Evolutionary conservation across 192 early-diverging fungal genomes (phyloP), one percentile per base, ranked within the genome.

Genomic region (Podila horticola): DNA sequence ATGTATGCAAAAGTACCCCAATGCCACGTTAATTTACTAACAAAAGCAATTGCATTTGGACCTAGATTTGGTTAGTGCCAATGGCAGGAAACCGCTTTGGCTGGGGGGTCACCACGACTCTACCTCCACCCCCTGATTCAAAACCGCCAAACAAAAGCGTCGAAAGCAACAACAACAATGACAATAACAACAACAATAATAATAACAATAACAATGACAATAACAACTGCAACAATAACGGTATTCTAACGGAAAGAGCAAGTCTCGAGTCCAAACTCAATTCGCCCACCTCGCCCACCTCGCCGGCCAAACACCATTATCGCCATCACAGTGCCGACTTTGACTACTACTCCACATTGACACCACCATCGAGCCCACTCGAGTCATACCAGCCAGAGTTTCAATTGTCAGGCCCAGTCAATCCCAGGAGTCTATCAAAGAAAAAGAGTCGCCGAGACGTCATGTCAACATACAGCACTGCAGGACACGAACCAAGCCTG

Each of bases 21-120:
- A 11, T 36, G 59, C 15, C 17, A 30, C 11, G 22, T 60, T 30
- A 17, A 8, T 60, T 60, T 60, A 29, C 55, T n/a, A n/a, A 58
- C 55, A 58, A 58, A 24, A 58, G 55, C 30, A 19, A 30, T 60
- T 29, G 13, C 17, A 30, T 17, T 17, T 63, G 4, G 20, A 20
- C 19, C 19, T 20, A 63, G 62, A 19, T 63, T 19, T 63, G 62
- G 62, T 63, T 38, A n/a, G 62, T 63, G 0, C 62, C 62, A 4
- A 63, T 63, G 31, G 36, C 62, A 5, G 62, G 36, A 17, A 19
- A 24, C 31, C 62, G 62, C 5, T 41, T 63, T 13, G 62, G 62
- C 2, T 63, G 62, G 62, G 62, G 62, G 0, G 36, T 63, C 3
- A 63, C 62, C 5, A n/a, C 62, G 4, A n/a, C 62, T 15, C 12